Base-by-base conservation (phyloP, 1,139 yeast genomes). In the Candida albicans region DNA sequence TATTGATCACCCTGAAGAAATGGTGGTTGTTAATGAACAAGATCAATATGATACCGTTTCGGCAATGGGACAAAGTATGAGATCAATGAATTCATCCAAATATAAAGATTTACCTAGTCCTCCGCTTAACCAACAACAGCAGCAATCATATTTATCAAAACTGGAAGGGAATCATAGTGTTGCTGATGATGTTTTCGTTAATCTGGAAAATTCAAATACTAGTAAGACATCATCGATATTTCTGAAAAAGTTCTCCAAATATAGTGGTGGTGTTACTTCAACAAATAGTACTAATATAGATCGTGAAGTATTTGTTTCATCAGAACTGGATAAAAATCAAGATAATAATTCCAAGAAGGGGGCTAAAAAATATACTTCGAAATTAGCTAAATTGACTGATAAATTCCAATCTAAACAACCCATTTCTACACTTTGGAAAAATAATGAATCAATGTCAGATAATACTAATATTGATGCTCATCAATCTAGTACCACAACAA, bases 401-500 rank as follows among this genome's bases (percentile, higher is more conserved):
- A 68, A 64, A 48, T 64, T 71, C 45, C 64, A 59, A 43, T 52
- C 64, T n/a, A 69, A 65, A 50, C 76, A 71, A 42, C 68, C 75
- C 4, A 58, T 69, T 25, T 55, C 64, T 5, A 49, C 56, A 4
- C 42, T 65, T 9, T 67, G 69, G 61, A 51, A 47, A 9, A 29
- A 29, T 29, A 12, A 14, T 13, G 32, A 29, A 8, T 6, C 22
- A 18, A 18, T 18, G 22, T 18, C 22, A 18, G 22, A 18, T 18
- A 18, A 18, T 18, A 18, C 5, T 18, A 18, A 18, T 18, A 18
- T 18, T 18, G 45, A 37, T 12, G 24, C 22, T 15, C 30, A 33
- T 14, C 39, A 43, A 10, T 29, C 44, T 13, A 14, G 32, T 32
- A 22, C 26, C 12, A 10, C 18, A 7, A 3, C 32, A 4, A 12